Evolutionary conservation across 169 alveolate genomes (phyloP), one percentile per base, ranked within the genome.

Genomic region (Eimeria tenella): DNA sequence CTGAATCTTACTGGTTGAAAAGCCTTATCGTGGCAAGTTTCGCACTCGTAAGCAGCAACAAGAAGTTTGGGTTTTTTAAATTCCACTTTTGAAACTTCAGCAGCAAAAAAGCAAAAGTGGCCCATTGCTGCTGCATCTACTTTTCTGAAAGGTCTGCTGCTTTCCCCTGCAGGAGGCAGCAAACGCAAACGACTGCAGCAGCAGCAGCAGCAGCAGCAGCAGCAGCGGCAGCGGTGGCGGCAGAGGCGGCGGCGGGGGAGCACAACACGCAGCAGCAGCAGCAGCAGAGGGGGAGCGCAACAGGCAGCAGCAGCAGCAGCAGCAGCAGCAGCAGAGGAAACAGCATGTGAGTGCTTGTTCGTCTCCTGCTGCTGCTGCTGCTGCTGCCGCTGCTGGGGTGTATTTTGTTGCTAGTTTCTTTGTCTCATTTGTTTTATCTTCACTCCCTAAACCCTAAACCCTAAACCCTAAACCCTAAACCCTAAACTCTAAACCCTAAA

Each of bases 41-140:
- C 92, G 49, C 94, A 90, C 65, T 90, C 94, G 90, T 90, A 90
- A 42, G 94, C 94, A 13, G 94, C 94, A 49, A 75, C 94, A 7
- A 79, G 65, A 15, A 90, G 84, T 65, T 81, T 62, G 19, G 94
- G 94, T 42, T 75, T 73, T 19, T n/a, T 52, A 21, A n/a, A 86
- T n/a, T 77, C 81, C n/a, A 90, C 94, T 53, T 86, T 86, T 4
- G 74, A 56, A 23, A 90, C 91, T 63, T 73, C 90, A 31, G 86
- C 77, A n/a, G 86, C 11, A 79, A 87, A 87, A 73, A 87, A 87
- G 56, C 86, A 87, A 49, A 52, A 87, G 71, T 55, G 13, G 10
- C 93, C 93, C 86, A 87, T 87, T 56, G 73, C 21, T 19, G 31
- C 19, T 1, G 93, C 68, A 50, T 71, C 93, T 0, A 87, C 86